phyloP scores from a whole-genome alignment of 305 asterid species.

The Fraxinus latifolia region DNA sequence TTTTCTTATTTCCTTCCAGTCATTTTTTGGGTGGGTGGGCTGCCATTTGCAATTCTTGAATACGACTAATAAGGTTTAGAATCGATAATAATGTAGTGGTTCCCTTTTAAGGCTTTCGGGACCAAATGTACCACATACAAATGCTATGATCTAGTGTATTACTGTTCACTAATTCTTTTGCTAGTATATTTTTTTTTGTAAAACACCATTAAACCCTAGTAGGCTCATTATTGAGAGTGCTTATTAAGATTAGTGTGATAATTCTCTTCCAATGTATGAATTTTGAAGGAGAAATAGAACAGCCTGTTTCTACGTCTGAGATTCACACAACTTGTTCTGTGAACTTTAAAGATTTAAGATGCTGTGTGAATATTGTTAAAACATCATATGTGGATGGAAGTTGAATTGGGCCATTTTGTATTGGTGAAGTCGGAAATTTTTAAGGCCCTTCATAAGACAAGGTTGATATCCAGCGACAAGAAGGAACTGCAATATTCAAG shows the following conservation, averaged over 20 bases:
- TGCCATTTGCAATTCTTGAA: not conserved
- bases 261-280: slow-evolving; percentile 7
- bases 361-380: not conserved
- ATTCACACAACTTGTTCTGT: slow-evolving; percentile 1
- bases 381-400: slow-evolving; percentile 7
- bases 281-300: slow-evolving; percentile 3
- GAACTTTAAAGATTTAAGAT: slow-evolving; percentile 7
- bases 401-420: slow-evolving; percentile 20
- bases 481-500: slow-evolving; percentile 82
- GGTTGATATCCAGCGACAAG: slow-evolving; percentile 74
- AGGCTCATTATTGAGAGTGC: not conserved
- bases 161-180: not conserved
- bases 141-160: slow-evolving; percentile 12
- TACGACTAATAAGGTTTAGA: not conserved
- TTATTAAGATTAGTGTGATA: slow-evolving; percentile 3
- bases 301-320: slow-evolving; percentile 11
- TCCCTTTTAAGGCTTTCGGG: not conserved
- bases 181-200: not conserved
- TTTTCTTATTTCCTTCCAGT: not conserved
- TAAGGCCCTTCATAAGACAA: slow-evolving; percentile 74
- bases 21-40: not conserved
- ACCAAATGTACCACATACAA: not conserved
- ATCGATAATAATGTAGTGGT: not conserved
- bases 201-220: not conserved
- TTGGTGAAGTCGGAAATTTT: slow-evolving; percentile 79